Percentiles rank a stretch among this genome's conserved stretches.
Conservation (phyloP, 345 rosid species). For the Bruguiera parviflora region DNA sequence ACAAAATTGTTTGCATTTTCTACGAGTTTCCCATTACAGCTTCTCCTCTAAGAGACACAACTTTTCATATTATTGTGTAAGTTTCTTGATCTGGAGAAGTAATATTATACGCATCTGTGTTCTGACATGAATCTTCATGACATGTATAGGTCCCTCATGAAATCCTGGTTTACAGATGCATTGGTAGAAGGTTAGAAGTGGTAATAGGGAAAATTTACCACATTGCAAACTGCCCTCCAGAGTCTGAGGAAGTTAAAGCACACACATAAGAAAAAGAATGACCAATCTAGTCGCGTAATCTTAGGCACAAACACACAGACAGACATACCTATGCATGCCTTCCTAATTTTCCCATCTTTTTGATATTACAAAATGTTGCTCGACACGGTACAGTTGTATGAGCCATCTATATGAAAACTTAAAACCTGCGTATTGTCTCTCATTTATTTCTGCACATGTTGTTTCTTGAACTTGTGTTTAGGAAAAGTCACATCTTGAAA, state of each 20-base stretch:
- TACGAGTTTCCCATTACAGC: neutral
- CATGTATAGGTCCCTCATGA: no score
- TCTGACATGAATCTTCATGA: no score
- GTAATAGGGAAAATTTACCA: constrained; percentile 77
- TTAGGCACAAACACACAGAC: neutral
- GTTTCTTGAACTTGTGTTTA: constrained; percentile 17
- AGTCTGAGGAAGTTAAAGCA: constrained; percentile 63
- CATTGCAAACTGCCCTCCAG: constrained; percentile 61
- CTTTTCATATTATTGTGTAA: no score
- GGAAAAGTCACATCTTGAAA: constrained; percentile 78
- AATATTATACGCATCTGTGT: no score
- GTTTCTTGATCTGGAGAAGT: no score
- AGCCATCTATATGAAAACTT: neutral
- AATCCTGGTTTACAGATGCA: constrained; percentile 42
- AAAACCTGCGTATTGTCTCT: neutral
- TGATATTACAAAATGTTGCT: no score
- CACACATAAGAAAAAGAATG: constrained; percentile 79
- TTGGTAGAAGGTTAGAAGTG: constrained; percentile 82
- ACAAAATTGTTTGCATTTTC: neutral
- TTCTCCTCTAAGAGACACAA: neutral
- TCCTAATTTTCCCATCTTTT: neutral
- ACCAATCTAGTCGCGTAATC: neutral
- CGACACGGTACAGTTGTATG: no score
- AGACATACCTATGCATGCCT: neutral
- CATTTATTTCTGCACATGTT: neutral